phyloP scores from a whole-genome alignment of 2,329 filamentous ascomycete species.

The Calonectria hongkongensis region DNA sequence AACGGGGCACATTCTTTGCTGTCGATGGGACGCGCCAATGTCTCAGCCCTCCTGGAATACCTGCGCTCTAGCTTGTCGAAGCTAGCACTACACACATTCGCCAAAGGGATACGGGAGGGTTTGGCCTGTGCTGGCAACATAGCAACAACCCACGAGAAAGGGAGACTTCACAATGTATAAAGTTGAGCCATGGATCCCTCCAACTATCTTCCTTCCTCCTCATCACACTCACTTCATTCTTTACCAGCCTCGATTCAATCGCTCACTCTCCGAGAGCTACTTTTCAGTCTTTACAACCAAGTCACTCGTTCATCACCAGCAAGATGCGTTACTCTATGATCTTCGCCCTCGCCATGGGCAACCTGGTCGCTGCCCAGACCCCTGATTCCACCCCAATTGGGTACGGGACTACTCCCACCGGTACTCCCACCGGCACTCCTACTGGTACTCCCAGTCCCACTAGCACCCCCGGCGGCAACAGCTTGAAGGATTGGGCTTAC shows the following conservation, averaged over 20 bases:
- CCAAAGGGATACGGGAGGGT: constrained; percentile 30
- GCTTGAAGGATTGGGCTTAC: constrained; percentile 47
- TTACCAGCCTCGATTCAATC: constrained; percentile 58
- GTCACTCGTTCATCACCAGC: constrained; percentile 53
- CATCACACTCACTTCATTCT: constrained; percentile 49
- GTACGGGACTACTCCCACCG: background rate
- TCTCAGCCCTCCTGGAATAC: constrained; percentile 48
- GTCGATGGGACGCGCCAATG: constrained; percentile 44
- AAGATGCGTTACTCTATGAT: constrained; percentile 58
- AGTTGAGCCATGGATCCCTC: constrained; percentile 51
- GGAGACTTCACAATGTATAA: constrained; percentile 53
- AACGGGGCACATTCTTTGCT: constrained; percentile 49
- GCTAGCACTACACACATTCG: constrained; percentile 45
- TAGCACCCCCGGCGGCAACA: constrained; percentile 35
- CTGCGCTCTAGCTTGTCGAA: constrained; percentile 29
- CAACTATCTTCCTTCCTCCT: constrained; percentile 37
- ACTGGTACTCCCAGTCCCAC: constrained; percentile 27
- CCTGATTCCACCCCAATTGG: constrained; percentile 1
- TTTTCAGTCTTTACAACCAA: constrained; percentile 51
- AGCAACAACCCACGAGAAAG: background rate
- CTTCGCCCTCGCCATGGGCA: constrained; percentile 57
- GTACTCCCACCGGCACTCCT: constrained; percentile 27
- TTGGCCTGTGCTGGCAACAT: constrained; percentile 23
- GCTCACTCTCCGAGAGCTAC: constrained; percentile 55
- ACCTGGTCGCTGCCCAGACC: constrained; percentile 55